phyloP scores from a whole-genome alignment of 2,329 filamentous ascomycete genomes.

The Colletotrichum costaricense region DNA sequence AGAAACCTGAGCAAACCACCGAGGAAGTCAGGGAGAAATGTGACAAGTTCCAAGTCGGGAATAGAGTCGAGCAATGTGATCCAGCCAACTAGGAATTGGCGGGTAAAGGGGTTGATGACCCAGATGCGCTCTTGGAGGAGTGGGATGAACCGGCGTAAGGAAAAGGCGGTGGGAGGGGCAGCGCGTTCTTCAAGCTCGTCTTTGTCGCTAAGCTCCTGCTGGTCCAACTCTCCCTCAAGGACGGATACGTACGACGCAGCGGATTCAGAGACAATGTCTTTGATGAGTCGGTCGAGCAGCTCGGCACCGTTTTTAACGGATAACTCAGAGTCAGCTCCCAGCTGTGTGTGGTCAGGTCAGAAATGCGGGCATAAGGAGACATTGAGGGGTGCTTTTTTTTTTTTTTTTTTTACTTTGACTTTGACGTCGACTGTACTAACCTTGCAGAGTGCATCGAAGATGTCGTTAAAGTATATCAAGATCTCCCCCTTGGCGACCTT shows the following conservation, averaged over 20 bases:
- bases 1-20: conserved; percentile 91
- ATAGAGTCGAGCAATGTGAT: conserved; percentile 95
- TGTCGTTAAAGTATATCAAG: conserved; percentile 95
- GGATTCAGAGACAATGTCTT: conserved; percentile 96
- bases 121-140: conserved; percentile 93
- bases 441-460: conserved; percentile 97
- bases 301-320: conserved; percentile 99
- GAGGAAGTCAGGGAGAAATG: conserved; percentile 91
- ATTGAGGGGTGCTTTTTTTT: not conserved
- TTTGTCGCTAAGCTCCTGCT: conserved; percentile 56
- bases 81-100: conserved; percentile 96
- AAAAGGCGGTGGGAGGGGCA: conserved; percentile 86
- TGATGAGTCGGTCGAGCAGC: conserved; percentile 91
- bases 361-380: not conserved
- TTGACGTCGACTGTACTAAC: conserved; percentile 56
- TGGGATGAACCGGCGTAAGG: conserved; percentile 89
- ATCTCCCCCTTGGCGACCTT: conserved; percentile 99
- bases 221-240: conserved; percentile 69
- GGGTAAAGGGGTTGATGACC: conserved; percentile 93
- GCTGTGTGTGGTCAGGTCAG: conserved; percentile 58
- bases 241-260: conserved; percentile 95
- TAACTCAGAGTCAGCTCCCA: conserved; percentile 94
- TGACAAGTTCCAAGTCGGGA: conserved; percentile 93
- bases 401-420: not conserved
- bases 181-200: conserved; percentile 42